Evolutionary conservation across 768 basidiomycete species (phyloP).

Genomic region (Favolaschia claudopus): DNA sequence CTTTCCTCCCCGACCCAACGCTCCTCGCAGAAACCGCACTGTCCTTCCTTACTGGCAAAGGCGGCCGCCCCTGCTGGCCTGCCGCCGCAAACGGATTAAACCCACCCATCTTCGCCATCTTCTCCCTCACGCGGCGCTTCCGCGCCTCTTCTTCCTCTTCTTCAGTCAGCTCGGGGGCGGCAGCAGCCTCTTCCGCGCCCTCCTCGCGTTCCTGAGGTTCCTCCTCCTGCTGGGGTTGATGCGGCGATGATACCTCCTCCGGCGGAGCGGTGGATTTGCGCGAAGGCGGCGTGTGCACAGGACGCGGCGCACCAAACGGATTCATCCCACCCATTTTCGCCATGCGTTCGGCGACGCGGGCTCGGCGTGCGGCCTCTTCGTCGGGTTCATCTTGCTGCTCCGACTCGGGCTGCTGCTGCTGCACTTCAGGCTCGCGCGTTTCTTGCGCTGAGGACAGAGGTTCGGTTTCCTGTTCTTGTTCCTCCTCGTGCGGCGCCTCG

Average conservation of each 20-base stretch:
- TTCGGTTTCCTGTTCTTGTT: not conserved
- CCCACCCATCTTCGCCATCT: conserved; percentile 59
- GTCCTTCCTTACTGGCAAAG: conserved; percentile 15
- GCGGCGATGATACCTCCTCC: not conserved
- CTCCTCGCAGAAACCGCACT: conserved; percentile 12
- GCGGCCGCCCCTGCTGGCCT: conserved; percentile 34
- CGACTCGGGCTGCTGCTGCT: not conserved
- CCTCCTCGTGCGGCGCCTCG: not conserved
- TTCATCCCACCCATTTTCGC: conserved; percentile 77
- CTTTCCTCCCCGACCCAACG: conserved; percentile 26
- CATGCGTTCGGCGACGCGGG: conserved; percentile 54
- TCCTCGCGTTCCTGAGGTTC: not conserved
- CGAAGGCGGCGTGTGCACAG: conserved; percentile 32
- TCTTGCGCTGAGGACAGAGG: no score
- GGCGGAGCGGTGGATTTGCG: conserved; percentile 26
- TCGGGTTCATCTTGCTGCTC: not conserved
- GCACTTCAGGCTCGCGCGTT: not conserved
- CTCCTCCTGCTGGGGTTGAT: not conserved
- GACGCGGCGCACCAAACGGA: conserved; percentile 49
- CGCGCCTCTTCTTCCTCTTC: conserved; percentile 64
- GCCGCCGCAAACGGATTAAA: conserved; percentile 60
- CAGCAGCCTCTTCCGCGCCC: not conserved
- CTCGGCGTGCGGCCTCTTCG: conserved; percentile 50
- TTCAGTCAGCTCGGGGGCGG: conserved; percentile 15
- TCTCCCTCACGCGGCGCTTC: conserved; percentile 65